Percentiles rank a stretch among this genome's conserved stretches.
These are phyloP conservation scores for Polyporus tsugae DNA, from an alignment of 1,284 basidiomycete species.

Conservation along the genomic window DNA sequence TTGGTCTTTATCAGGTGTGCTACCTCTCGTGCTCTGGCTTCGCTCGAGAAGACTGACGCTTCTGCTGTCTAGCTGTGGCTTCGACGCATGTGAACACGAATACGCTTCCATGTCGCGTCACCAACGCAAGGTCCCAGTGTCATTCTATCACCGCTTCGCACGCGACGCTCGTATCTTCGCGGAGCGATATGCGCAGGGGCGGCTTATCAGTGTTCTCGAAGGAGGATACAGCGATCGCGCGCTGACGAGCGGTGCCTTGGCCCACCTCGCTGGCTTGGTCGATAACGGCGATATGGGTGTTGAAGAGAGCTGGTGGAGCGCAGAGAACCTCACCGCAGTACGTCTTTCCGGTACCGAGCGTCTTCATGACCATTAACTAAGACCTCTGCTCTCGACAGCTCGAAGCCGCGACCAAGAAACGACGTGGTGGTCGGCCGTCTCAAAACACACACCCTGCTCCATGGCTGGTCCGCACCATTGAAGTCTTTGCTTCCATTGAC, in stretches of 20 bases:
- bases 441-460: constrained; percentile 45
- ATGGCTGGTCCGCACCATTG: constrained; percentile 65
- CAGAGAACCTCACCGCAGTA: constrained; percentile 72
- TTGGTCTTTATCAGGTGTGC: constrained; percentile 85
- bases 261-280: constrained; percentile 77
- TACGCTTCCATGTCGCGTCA: constrained; percentile 93
- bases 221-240: constrained; percentile 95
- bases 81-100: constrained; percentile 95
- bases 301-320: constrained; percentile 74
- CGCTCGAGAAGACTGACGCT: not conserved
- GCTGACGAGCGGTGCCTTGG: constrained; percentile 82
- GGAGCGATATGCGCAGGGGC: constrained; percentile 71
- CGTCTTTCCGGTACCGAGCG: constrained; percentile 17
- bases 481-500: constrained; percentile 54
- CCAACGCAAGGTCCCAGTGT: constrained; percentile 86
- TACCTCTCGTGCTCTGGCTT: not conserved
- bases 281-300: constrained; percentile 45
- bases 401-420: constrained; percentile 75
- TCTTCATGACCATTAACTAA: not conserved
- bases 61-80: constrained; percentile 69
- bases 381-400: constrained; percentile 53
- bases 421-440: constrained; percentile 55
- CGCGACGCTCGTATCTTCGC: constrained; percentile 77
- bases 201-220: constrained; percentile 89
- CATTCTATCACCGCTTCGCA: constrained; percentile 90